Base-by-base conservation (phyloP, 148 eudicot species). In the Cornus florida region DNA sequence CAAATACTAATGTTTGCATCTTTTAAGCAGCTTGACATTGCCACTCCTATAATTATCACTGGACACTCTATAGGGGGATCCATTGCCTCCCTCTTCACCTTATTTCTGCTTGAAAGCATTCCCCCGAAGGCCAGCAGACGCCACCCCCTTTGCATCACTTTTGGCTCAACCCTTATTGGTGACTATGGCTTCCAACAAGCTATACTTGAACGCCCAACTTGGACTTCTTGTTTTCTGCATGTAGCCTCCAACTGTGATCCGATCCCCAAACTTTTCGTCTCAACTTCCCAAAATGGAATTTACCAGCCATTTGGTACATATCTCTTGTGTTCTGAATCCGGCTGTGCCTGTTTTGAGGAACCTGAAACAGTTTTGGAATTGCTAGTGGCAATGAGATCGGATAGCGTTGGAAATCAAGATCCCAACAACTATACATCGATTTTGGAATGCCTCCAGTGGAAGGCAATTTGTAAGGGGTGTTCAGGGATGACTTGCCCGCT, bases 161-260 rank as follows among this genome's bases (percentile, higher is more conserved):
- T 82, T 35, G 88, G 88, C 2, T 82, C 83, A 32, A 85, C 85
- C 33, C 77, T 82, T 24, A 71, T 85, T 22, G 88, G 88, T 8
- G 78, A 82, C 57, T 23, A 65, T 48, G 71, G 64, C 66, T 72
- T 85, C 56, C 81, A 82, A 53, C 57, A 41, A 38, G 88, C 85
- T 50, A 85, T 85, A 48, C 69, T 17, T n/a, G 81, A 77, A 69
- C 83, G 85, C 19, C 83, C 85, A 6, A 48, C 85, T 28, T 28
- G 28, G 28, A 28, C 28, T 28, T 28, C 28, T 28, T 28, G 28
- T 28, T 28, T 28, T 28, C 28, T 28, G 28, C 28, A 28, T 28
- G 28, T 28, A 28, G 28, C 28, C 28, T 28, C 28, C 1, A 28
- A 28, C 28, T 28, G 28, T 28, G 28, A 28, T 28, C 28, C 28